These are phyloP conservation scores for Fusarium subglutinans DNA, from an alignment of 2,329 filamentous ascomycete species.

Conservation along the genomic window DNA sequence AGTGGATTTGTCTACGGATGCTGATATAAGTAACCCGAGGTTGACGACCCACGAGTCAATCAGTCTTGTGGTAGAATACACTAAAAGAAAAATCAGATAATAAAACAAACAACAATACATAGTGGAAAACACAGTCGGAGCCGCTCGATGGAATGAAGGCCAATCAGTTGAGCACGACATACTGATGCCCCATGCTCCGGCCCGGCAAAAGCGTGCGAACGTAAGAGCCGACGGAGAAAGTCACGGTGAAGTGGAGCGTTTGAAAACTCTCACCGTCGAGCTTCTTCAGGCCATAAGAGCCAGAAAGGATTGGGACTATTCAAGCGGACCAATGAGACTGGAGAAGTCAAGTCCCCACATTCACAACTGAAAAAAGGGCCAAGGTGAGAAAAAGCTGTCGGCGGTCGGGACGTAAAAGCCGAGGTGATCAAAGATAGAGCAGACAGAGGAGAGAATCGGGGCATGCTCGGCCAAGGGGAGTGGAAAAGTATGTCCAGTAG, in stretches of 20 bases:
- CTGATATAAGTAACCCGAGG: conserved; percentile 19
- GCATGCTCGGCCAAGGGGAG: conserved; percentile 17
- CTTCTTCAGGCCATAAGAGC: conserved; percentile 26
- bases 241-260: conserved; percentile 37
- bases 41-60: conserved; percentile 5
- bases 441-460: conserved; percentile 26
- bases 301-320: conserved; percentile 15
- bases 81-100: conserved; percentile 21
- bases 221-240: conserved; percentile 11
- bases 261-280: conserved; percentile 42
- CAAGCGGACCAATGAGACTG: conserved; percentile 36
- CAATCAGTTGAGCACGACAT: conserved; percentile 49
- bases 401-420: conserved; percentile 40
- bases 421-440: conserved; percentile 8
- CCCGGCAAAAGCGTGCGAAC: conserved; percentile 27
- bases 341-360: conserved; percentile 11
- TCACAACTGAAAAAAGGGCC: conserved; percentile 1
- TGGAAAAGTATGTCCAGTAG: neutral
- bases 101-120: neutral
- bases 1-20: conserved; percentile 16
- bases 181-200: conserved; percentile 45
- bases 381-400: conserved; percentile 33
- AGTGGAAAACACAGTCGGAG: conserved; percentile 21
- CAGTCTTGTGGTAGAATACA: conserved; percentile 8
- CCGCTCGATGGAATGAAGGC: conserved; percentile 41